phyloP scores from a whole-genome alignment of 352 stramenopile species.

The Phytophthora sp. region DNA sequence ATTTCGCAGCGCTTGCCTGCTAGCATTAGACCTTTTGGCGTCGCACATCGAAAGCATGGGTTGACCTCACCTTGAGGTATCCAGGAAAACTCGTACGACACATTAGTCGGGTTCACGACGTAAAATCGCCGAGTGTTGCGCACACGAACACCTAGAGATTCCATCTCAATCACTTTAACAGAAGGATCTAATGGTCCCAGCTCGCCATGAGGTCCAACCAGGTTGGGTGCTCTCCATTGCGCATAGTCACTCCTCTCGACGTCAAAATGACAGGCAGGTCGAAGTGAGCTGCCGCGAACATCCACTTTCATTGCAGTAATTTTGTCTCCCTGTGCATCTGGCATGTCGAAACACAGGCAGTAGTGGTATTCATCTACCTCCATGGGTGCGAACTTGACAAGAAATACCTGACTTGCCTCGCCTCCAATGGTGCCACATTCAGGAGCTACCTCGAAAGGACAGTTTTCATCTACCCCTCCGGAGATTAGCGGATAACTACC shows the following conservation, averaged over 20 bases:
- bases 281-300: slow-evolving; percentile 76
- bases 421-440: slow-evolving; percentile 56
- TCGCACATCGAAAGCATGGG: slow-evolving; percentile 90
- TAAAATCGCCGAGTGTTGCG: slow-evolving; percentile 94
- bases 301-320: slow-evolving; percentile 44
- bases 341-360: slow-evolving; percentile 51
- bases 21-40: slow-evolving; percentile 91
- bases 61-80: slow-evolving; percentile 74
- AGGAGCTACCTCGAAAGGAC: slow-evolving; percentile 89
- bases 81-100: slow-evolving; percentile 95
- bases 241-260: slow-evolving; percentile 91
- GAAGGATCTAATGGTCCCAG: slow-evolving; percentile 84
- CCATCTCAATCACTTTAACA: slow-evolving; percentile 93
- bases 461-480: slow-evolving; percentile 55
- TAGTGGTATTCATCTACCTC: slow-evolving; percentile 92
- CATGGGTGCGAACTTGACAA: slow-evolving; percentile 89
- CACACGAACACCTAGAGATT: slow-evolving; percentile 90
- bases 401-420: slow-evolving; percentile 73
- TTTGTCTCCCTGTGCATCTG: background rate
- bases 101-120: slow-evolving; percentile 94
- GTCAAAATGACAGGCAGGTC: slow-evolving; percentile 94
- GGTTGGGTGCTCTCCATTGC: slow-evolving; percentile 58
- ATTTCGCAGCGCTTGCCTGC: slow-evolving; percentile 94
- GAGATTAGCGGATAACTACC: slow-evolving; percentile 1
- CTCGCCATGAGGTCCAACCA: slow-evolving; percentile 85